Base-by-base conservation (phyloP, 352 stramenopile species). In the Phytophthora crassamura region DNA sequence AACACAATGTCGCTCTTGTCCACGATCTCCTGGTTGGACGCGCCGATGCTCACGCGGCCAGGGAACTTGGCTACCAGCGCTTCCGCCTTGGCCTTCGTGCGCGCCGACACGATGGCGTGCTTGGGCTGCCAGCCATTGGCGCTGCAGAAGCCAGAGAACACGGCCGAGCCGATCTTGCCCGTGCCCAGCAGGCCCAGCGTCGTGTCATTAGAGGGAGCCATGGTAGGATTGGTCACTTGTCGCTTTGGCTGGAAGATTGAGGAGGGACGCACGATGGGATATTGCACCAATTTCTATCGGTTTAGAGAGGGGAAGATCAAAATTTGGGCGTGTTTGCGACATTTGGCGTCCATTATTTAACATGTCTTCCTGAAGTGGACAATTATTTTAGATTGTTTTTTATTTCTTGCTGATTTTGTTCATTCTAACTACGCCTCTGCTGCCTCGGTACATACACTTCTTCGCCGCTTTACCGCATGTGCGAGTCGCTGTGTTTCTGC, bases 161-260 rank as follows among this genome's bases (percentile, higher is more conserved):
- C 84, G 51, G 87, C 87, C 57, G 84, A 93, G 64, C 87, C 87
- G 70, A 95, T 95, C 73, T 95, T 95, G 59, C 87, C 87, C 49
- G 87, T 95, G 61, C 87, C 87, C 28, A 95, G 72, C 22, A 95
- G 76, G 50, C 87, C 87, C 35, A 95, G 72, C 15, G 75, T 90
- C 48, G 85, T 86, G 28, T 86, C 75, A 14, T 72, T 20, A 5
- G 80, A 64, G 22, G 78, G 82, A 50, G 78, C 64, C 84, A 90
- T 92, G n/a, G 10, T 39, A 25, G 39, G 18, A 16, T 34, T 20
- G 45, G 34, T 53, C 47, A 58, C 49, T 67, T 67, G 49, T 22
- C 35, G 30, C 34, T 39, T 59, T 28, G 5, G 38, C 15, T 18
- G 16, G 63, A 38, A 64, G 41, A 69, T 69, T 40, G 16, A 46